A percentile compares a stretch with the other conserved stretches of the same genome.
These are phyloP conservation scores for Vanderwaltozyma tropicalis DNA, from an alignment of 805 yeast genomes.

Conservation along the genomic window DNA sequence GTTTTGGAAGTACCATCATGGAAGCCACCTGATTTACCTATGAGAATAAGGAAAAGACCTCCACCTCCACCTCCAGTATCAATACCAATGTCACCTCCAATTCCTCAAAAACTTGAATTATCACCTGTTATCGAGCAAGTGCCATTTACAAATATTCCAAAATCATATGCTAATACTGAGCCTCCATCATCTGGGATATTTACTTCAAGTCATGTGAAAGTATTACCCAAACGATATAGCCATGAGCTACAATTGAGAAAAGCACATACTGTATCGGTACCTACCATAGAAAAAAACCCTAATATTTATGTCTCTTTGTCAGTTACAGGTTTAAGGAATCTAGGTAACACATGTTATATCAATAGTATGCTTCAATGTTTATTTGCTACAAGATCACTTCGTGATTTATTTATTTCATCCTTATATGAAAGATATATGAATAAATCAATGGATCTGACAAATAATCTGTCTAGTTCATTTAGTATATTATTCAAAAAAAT, in stretches of 20 bases:
- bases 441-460: slow-evolving; percentile 10
- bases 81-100: slow-evolving; percentile 10
- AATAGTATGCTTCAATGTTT: slow-evolving; percentile 65
- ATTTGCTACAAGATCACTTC: slow-evolving; percentile 43
- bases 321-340: slow-evolving; percentile 53
- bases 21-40: slow-evolving; percentile 21
- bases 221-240: not conserved
- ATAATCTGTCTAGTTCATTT: slow-evolving; percentile 39
- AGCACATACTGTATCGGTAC: slow-evolving; percentile 15
- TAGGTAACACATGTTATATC: slow-evolving; percentile 68
- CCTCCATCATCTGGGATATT: too few relatives aligned
- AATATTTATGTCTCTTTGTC: slow-evolving; percentile 35
- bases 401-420: slow-evolving; percentile 38
- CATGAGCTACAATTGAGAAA: not conserved
- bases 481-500: slow-evolving; percentile 48
- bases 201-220: too few relatives aligned
- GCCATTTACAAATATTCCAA: too few relatives aligned
- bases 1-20: slow-evolving; percentile 3
- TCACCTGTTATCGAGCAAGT: not conserved
- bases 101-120: slow-evolving; percentile 2
- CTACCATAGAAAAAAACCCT: slow-evolving; percentile 30
- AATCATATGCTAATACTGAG: not conserved
- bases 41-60: slow-evolving; percentile 15
- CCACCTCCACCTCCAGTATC: slow-evolving; percentile 25
- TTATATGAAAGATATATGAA: slow-evolving; percentile 36